Evolutionary conservation across 345 rosid species (phyloP).

Genomic region (Salix arbutifolia): DNA sequence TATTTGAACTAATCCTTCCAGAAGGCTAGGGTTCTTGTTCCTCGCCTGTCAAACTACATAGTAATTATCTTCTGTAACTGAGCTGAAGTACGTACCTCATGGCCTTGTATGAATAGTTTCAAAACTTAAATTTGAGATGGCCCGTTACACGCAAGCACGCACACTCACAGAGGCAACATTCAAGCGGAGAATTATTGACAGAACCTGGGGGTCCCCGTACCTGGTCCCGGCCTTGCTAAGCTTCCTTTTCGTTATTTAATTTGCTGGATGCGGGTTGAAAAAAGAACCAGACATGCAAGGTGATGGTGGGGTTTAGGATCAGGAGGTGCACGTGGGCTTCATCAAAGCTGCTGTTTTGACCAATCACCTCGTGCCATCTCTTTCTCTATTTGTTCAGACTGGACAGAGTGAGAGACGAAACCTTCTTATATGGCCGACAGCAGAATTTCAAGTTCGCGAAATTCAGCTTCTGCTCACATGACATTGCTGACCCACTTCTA

Average conservation of each 20-base stretch:
- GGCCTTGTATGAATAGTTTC: neutral
- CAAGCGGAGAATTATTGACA: neutral
- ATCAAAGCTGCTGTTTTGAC: conserved; percentile 33
- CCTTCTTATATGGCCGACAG: conserved; percentile 35
- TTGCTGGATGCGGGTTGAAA: neutral
- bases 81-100: neutral
- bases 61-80: neutral
- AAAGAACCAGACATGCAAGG: conserved; percentile 9
- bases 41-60: no score
- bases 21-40: no score
- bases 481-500: neutral
- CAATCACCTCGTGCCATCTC: neutral
- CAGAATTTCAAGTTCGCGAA: conserved; percentile 14
- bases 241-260: neutral
- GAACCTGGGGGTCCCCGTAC: neutral
- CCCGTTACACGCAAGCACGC: neutral
- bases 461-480: conserved; percentile 6
- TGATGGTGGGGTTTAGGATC: conserved; percentile 26
- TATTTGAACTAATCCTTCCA: no score
- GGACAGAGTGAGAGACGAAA: neutral
- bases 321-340: conserved; percentile 44
- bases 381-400: neutral
- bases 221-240: neutral
- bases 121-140: no score
- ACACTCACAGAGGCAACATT: neutral